Evolutionary conservation across 768 basidiomycete species (phyloP).

Genomic region (Chiua virens): DNA sequence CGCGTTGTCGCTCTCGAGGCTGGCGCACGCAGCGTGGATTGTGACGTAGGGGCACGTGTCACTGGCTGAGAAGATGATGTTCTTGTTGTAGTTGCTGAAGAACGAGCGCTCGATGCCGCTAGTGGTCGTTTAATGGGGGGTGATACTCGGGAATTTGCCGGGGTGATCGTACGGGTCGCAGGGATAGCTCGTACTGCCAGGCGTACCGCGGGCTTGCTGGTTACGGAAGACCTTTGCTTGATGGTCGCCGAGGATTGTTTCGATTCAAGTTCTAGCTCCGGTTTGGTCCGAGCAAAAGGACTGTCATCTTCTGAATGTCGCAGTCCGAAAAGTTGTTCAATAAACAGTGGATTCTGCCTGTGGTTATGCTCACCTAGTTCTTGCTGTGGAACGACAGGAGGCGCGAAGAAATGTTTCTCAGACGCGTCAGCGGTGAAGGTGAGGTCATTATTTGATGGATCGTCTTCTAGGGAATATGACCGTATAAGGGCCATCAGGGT

Average conservation of each 20-base stretch:
- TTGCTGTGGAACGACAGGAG: conserved; percentile 14
- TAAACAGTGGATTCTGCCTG: background rate
- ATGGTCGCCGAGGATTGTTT: background rate
- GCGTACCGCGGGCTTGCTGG: conserved; percentile 6
- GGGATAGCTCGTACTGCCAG: conserved; percentile 1
- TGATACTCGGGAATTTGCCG: conserved; percentile 5
- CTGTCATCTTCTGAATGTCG: conserved; percentile 26
- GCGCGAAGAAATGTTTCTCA: conserved; percentile 24
- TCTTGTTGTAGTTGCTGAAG: conserved; percentile 1
- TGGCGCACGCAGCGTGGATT: conserved; percentile 17
- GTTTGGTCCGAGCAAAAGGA: conserved; percentile 23
- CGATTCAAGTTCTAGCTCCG: conserved; percentile 6
- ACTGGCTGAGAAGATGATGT: conserved; percentile 19
- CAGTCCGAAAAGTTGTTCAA: background rate
- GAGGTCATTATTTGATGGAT: conserved; percentile 13
- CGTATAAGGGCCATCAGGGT: conserved; percentile 37
- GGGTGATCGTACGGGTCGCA: background rate
- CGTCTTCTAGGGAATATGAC: conserved; percentile 36
- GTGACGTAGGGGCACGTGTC: conserved; percentile 24
- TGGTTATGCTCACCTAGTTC: conserved; percentile 22
- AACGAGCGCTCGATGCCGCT: conserved; percentile 6
- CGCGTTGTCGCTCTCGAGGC: conserved; percentile 20
- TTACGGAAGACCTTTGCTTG: background rate
- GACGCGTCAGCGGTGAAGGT: conserved; percentile 22
- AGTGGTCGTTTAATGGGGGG: conserved; percentile 11